Evolutionary conservation across 257 asterid genomes (phyloP).

Genomic region (Plantago ovata): DNA sequence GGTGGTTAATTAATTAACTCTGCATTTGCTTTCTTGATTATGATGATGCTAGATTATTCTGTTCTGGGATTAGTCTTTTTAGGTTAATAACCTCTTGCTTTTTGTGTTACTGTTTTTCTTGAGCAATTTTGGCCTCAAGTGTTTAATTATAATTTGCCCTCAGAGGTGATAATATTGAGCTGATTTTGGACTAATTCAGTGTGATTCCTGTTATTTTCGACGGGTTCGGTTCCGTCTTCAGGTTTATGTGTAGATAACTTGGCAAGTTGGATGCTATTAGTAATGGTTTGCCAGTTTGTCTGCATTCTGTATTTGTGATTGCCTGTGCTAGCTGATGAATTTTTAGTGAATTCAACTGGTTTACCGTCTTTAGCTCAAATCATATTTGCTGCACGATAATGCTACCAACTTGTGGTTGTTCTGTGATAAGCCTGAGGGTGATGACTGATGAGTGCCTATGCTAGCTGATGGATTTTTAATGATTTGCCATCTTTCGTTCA

Average conservation of each 20-base stretch:
- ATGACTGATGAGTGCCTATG: too few species aligned
- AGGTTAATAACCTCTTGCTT: too few species aligned
- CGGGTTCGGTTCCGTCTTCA: not conserved
- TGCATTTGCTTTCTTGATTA: not conserved
- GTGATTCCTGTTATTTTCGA: too few species aligned
- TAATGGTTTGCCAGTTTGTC: not conserved
- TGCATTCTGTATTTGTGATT: too few species aligned
- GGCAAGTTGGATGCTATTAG: not conserved
- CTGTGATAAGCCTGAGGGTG: too few species aligned
- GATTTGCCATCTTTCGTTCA: too few species aligned
- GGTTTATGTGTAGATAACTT: not conserved
- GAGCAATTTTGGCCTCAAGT: not conserved
- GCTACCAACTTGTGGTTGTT: too few species aligned
- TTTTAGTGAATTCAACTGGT: not conserved
- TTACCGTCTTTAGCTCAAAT: not conserved
- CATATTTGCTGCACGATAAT: too few species aligned
- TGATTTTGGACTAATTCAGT: too few species aligned
- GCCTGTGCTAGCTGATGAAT: not conserved
- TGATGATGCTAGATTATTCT: not conserved
- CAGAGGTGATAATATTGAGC: not conserved
- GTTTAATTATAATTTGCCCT: not conserved
- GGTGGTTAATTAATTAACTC: constrained; percentile 29
- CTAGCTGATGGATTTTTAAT: too few species aligned
- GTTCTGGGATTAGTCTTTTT: not conserved
- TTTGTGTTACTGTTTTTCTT: too few species aligned